Conservation (phyloP, 2,329 filamentous ascomycete species). For the Sodiomyces alkalinus region DNA sequence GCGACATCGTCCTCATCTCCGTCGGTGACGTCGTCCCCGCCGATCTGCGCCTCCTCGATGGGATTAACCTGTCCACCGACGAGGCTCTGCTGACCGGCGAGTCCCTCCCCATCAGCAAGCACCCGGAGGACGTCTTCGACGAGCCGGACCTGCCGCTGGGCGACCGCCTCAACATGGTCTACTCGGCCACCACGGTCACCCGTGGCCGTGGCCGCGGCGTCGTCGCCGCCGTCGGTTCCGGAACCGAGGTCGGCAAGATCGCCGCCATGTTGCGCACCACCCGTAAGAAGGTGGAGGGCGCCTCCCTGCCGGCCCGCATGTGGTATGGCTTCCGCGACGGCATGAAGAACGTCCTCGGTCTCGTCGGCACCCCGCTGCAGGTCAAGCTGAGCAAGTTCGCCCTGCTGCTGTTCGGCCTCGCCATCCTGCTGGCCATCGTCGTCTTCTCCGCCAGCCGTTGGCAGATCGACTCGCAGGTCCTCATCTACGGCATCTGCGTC, state of each 20-base stretch:
- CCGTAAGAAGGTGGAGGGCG: slow-evolving; percentile 30
- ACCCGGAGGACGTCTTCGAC: slow-evolving; percentile 38
- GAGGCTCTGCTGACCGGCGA: slow-evolving; percentile 63
- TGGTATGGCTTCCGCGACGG: slow-evolving; percentile 26
- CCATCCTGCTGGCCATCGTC: slow-evolving; percentile 42
- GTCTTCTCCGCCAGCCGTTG: slow-evolving; percentile 46
- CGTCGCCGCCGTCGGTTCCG: slow-evolving; percentile 56
- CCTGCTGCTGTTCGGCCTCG: slow-evolving; percentile 62
- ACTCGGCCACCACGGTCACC: slow-evolving; percentile 57
- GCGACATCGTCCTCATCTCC: slow-evolving; percentile 46
- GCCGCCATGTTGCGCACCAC: slow-evolving; percentile 52
- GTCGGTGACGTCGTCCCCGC: slow-evolving; percentile 57
- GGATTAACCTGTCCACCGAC: slow-evolving; percentile 62
- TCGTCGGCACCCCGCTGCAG: slow-evolving; percentile 70
- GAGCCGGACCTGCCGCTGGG: slow-evolving; percentile 44
- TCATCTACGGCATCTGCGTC: slow-evolving; percentile 46
- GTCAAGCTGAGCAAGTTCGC: slow-evolving; percentile 77
- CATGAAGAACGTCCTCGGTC: slow-evolving; percentile 39
- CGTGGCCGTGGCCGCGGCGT: slow-evolving; percentile 55
- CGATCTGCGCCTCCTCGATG: slow-evolving; percentile 48
- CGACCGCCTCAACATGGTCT: slow-evolving; percentile 56
- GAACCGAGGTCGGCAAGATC: slow-evolving; percentile 62
- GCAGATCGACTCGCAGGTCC: slow-evolving; percentile 36
- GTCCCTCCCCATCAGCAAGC: slow-evolving; percentile 53
- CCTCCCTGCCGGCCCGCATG: slow-evolving; percentile 20